A percentile compares a stretch with the other conserved stretches of the same genome.
Evolutionary conservation across 2,329 filamentous ascomycete species (phyloP).

Genomic region (Apiospora malaysiana): DNA sequence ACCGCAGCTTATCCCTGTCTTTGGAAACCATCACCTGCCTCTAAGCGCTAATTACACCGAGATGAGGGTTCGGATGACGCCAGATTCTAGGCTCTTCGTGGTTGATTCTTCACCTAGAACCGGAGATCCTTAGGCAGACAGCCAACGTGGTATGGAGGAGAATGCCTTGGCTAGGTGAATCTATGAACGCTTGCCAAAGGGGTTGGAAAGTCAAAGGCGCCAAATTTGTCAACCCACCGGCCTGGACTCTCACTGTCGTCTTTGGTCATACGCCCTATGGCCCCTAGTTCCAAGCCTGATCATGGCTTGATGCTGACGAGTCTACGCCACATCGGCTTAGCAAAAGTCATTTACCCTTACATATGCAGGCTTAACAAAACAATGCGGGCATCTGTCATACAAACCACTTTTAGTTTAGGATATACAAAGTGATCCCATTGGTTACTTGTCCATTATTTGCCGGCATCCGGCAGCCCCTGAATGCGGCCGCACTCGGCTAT

Average conservation of each 20-base stretch:
- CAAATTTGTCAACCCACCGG: not conserved
- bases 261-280: not conserved
- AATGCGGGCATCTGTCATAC: not conserved
- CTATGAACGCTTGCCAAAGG: not conserved
- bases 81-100: not conserved
- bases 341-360: not conserved
- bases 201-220: not conserved
- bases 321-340: not conserved
- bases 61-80: not conserved
- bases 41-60: not conserved
- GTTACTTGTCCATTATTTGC: not conserved
- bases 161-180: too few relatives aligned
- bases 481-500: not conserved
- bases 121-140: not conserved
- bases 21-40: not conserved
- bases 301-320: not conserved
- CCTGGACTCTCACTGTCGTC: not conserved
- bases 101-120: accelerated
- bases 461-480: not conserved
- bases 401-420: not conserved
- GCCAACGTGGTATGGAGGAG: not conserved
- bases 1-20: not conserved
- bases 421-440: not conserved
- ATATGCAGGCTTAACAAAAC: not conserved
- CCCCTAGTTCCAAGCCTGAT: not conserved